A percentile compares a stretch with the other conserved stretches of the same genome.
phyloP scores from a whole-genome alignment of 495 filamentous ascomycete species.

The Talaromyces stipitatus region DNA sequence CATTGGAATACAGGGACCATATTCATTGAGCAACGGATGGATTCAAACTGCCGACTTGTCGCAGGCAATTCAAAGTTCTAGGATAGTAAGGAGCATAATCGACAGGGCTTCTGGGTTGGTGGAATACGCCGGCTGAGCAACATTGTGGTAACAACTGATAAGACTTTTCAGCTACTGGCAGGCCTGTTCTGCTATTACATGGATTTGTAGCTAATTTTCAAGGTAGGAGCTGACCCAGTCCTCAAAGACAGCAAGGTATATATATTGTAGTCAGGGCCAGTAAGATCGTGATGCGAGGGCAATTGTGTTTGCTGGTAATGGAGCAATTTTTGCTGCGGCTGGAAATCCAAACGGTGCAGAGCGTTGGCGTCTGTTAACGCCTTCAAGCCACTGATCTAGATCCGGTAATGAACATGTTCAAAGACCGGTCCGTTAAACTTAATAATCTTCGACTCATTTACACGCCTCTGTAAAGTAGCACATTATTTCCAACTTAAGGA shows the following conservation, averaged over 20 bases:
- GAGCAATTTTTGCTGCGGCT: background rate
- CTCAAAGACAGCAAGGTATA: constrained; percentile 21
- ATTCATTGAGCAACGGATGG: background rate
- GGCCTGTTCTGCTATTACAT: constrained; percentile 12
- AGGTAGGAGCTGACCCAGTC: constrained; percentile 31
- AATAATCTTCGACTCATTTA: no score
- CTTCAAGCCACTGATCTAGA: background rate
- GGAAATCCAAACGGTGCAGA: background rate
- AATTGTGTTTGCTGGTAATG: background rate
- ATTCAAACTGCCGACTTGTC: constrained; percentile 27
- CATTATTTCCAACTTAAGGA: no score
- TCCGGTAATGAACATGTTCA: background rate
- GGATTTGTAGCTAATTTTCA: constrained; percentile 15
- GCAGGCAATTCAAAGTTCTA: constrained; percentile 54
- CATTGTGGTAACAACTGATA: constrained; percentile 21
- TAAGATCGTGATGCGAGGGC: constrained; percentile 2
- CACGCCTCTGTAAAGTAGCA: no score
- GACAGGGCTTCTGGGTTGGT: constrained; percentile 42
- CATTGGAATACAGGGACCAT: background rate
- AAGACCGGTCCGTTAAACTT: no score
- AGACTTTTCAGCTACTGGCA: constrained; percentile 14
- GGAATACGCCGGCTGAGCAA: constrained; percentile 24
- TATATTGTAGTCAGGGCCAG: constrained; percentile 7
- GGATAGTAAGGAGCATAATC: constrained; percentile 44
- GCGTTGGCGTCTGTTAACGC: background rate